phyloP scores from a whole-genome alignment of 352 stramenopile genomes.

The Globisporangium spinosum region DNA sequence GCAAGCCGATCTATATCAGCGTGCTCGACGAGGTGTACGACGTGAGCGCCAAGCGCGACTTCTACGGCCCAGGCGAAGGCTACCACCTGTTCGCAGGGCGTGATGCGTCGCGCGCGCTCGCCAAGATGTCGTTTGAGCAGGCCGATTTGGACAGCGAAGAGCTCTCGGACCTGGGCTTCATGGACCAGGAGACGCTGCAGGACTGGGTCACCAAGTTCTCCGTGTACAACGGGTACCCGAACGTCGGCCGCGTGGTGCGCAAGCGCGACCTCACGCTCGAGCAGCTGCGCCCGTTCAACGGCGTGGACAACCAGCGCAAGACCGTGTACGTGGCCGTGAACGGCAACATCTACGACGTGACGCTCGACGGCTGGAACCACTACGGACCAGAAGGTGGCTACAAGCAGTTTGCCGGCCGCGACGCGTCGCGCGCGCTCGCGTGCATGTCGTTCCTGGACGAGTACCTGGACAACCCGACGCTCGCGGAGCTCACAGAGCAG shows the following conservation, averaged over 20 bases:
- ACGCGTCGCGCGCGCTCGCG: conserved; percentile 92
- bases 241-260: conserved; percentile 90
- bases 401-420: conserved; percentile 93
- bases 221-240: conserved; percentile 94
- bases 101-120: conserved; percentile 91
- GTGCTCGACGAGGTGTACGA: conserved; percentile 96
- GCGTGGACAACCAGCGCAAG: conserved; percentile 75
- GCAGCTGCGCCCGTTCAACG: conserved; percentile 85
- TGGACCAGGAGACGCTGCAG: conserved; percentile 85
- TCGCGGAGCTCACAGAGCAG: conserved; percentile 90
- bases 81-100: conserved; percentile 96
- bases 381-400: conserved; percentile 94
- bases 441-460: conserved; percentile 96
- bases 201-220: conserved; percentile 95
- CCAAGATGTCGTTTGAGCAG: conserved; percentile 96
- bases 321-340: conserved; percentile 94
- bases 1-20: conserved; percentile 94
- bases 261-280: conserved; percentile 69
- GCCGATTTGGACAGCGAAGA: conserved; percentile 87
- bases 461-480: conserved; percentile 88
- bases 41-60: conserved; percentile 91
- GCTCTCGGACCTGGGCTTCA: conserved; percentile 71
- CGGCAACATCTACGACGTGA: conserved; percentile 96
- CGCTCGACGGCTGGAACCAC: conserved; percentile 90
- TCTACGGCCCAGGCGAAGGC: conserved; percentile 94